Evolutionary conservation across 148 eudicot species (phyloP), one percentile per base, ranked within the genome.

Genomic region (Diospyros kaki): DNA sequence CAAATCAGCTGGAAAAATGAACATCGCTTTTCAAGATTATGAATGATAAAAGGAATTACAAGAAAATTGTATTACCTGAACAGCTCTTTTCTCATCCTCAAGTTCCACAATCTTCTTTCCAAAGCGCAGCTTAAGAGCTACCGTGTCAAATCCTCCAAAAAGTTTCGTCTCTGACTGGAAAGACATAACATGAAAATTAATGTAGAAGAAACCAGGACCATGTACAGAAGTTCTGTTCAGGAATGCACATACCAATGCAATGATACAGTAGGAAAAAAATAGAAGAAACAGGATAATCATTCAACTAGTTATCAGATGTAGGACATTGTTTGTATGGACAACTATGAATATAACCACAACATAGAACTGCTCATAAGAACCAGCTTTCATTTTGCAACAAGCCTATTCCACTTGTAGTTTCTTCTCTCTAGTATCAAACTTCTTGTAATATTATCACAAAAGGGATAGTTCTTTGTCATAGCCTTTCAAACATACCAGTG

Each of bases 71-170:
- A 55, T 4, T 45, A 77, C 80, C 75, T 71, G 71, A 63, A 77
- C 58, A 6, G 42, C 50, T 59, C 41, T 72, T 64, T 77, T 77
- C 64, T 77, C 80, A 6, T 77, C 75, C 70, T 77, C 75, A 45
- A 77, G 80, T 71, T 77, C 71, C 75, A 64, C 4, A 2, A 77
- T 41, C 51, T 46, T 77, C 80, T 77, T 77, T n/a, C 58, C 68
- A 65, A 63, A 77, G 70, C 71, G 80, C 14, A 71, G 69, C 65
- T 71, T 77, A 43, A 77, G 75, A 2, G 75, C 46, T 42, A 15
- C 54, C 1, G 71, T 64, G 43, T 77, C 75, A 64, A 4, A 44
- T 17, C 64, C 69, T 64, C 64, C 75, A 71, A 71, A 54, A 64
- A 43, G 70, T 65, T 66, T 77, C 75, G 65, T 72, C 63, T 77